Conservation (phyloP, 352 stramenopile genomes). For the Peronospora belbahrii region DNA sequence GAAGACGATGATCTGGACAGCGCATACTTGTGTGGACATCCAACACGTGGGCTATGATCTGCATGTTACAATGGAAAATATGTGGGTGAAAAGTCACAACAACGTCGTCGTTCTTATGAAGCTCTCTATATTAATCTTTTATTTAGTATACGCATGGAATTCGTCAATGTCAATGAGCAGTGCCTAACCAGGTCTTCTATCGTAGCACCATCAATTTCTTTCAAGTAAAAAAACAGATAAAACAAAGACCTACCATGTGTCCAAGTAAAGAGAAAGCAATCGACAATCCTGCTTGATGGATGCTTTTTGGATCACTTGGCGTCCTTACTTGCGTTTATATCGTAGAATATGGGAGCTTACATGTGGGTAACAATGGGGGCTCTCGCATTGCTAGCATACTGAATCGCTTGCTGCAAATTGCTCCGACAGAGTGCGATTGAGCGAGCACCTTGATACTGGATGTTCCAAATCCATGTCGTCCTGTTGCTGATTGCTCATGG, state of each 20-base stretch:
- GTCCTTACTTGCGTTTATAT: slow-evolving; percentile 20
- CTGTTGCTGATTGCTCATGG: slow-evolving; percentile 11
- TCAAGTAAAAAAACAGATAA: not conserved
- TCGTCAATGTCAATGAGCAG: too few species aligned
- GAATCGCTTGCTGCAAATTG: slow-evolving; percentile 72
- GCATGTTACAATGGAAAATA: not conserved
- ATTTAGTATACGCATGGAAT: not conserved
- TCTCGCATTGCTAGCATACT: slow-evolving; percentile 40
- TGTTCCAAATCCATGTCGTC: slow-evolving; percentile 56
- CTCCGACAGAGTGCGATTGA: slow-evolving; percentile 69
- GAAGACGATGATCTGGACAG: not conserved
- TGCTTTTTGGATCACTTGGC: not conserved
- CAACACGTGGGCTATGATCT: not conserved
- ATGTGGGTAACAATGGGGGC: not conserved
- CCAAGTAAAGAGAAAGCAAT: slow-evolving; percentile 1
- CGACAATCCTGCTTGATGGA: slow-evolving; percentile 19
- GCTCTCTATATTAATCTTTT: not conserved
- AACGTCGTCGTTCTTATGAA: not conserved
- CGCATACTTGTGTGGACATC: not conserved
- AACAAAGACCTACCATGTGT: not conserved
- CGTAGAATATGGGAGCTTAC: slow-evolving; percentile 7
- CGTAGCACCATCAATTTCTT: slow-evolving; percentile 21
- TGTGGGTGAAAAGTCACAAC: not conserved
- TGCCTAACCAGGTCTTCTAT: slow-evolving; percentile 16
- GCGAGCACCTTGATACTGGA: slow-evolving; percentile 58